phyloP scores from a whole-genome alignment of 2,329 filamentous ascomycete genomes.

The Colletotrichum camelliae region DNA sequence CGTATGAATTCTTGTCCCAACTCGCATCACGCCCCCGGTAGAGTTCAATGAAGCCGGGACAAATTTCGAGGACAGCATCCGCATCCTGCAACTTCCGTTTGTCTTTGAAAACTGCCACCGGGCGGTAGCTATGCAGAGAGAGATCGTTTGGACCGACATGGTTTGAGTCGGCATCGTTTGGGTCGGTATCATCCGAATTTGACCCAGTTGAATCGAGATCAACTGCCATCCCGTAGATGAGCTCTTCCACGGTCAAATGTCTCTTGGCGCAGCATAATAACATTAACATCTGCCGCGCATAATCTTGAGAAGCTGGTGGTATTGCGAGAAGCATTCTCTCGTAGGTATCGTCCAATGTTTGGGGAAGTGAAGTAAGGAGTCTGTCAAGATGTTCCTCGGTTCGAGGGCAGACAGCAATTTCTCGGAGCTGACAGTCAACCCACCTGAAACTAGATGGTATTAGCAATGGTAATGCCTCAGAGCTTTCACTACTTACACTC shows the following conservation, averaged over 20 bases:
- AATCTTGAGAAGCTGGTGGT: accelerated
- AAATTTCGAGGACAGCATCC: background rate
- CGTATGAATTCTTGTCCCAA: no score
- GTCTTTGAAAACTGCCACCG: background rate
- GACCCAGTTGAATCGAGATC: background rate
- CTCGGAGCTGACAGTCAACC: constrained; percentile 27
- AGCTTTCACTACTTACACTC: background rate
- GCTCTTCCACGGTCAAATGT: background rate
- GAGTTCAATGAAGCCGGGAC: background rate
- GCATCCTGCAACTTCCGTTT: background rate
- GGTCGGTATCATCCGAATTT: accelerated
- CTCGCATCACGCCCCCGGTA: no score
- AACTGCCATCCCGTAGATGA: background rate
- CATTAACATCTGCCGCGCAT: background rate
- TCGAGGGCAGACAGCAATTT: constrained; percentile 8
- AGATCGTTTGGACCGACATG: accelerated
- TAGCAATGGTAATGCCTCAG: background rate
- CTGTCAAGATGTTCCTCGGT: constrained; percentile 9
- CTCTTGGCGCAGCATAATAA: background rate
- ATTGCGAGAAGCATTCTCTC: constrained; percentile 4
- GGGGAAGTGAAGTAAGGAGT: constrained; percentile 30
- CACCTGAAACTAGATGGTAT: constrained; percentile 26
- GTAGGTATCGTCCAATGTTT: constrained; percentile 31
- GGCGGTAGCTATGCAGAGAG: accelerated
- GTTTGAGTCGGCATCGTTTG: accelerated